These are phyloP conservation scores for Suillus spraguei DNA, from an alignment of 768 basidiomycete species.

Conservation along the genomic window DNA sequence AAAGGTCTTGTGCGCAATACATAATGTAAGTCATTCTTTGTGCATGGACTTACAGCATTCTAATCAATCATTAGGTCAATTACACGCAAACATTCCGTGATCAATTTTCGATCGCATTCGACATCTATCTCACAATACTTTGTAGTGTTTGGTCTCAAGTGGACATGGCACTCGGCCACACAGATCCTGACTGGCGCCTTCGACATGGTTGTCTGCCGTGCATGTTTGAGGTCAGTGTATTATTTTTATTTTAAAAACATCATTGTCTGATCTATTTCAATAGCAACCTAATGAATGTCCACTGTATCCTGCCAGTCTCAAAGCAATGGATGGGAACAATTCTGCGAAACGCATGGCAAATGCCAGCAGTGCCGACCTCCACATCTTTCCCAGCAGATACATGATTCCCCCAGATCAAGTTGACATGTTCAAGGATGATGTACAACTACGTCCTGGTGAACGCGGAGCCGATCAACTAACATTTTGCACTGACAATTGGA, in stretches of 20 bases:
- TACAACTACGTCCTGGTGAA: conserved; percentile 5
- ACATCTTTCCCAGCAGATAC: conserved; percentile 26
- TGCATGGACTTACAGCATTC: too few relatives aligned
- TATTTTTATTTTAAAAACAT: background rate
- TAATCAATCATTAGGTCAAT: background rate
- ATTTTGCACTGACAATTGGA: too few relatives aligned
- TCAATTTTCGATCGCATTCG: background rate
- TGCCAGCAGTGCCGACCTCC: conserved; percentile 20
- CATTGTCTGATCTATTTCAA: background rate
- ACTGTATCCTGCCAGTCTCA: conserved; percentile 27
- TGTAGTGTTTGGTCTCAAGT: background rate
- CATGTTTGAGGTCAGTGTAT: background rate
- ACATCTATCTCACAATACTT: background rate
- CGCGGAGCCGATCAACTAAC: background rate
- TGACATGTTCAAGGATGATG: conserved; percentile 26
- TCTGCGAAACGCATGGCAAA: conserved; percentile 29
- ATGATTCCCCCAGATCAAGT: conserved; percentile 30
- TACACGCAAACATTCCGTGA: background rate
- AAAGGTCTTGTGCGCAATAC: background rate
- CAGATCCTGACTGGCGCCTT: background rate
- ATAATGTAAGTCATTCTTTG: background rate
- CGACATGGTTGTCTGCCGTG: background rate
- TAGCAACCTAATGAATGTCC: conserved; percentile 26
- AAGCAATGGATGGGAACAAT: conserved; percentile 7
- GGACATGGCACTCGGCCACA: background rate